These are phyloP conservation scores for Microbotryum scabiosae DNA, from an alignment of 1,284 basidiomycete genomes.

Conservation along the genomic window DNA sequence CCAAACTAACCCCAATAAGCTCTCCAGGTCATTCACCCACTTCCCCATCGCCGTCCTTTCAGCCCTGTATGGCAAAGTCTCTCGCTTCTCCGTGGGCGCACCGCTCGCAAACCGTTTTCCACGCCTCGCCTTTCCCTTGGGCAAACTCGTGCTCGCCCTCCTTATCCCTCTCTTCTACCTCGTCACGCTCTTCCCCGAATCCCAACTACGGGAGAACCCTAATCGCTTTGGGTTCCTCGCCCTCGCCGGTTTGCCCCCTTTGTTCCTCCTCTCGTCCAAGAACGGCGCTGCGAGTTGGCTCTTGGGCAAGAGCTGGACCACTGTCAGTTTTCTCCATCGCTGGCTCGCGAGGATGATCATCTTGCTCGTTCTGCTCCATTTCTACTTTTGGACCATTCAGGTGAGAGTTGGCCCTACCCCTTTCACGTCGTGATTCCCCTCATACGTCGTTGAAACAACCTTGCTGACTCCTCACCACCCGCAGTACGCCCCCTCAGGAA, in stretches of 20 bases:
- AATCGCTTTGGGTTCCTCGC: slow-evolving; percentile 28
- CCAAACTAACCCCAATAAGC: background rate
- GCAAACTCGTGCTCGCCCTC: slow-evolving; percentile 7
- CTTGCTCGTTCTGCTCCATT: slow-evolving; percentile 17
- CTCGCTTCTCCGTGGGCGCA: slow-evolving; percentile 1
- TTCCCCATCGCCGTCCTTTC: slow-evolving; percentile 1
- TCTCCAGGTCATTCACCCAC: background rate
- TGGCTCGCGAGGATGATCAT: slow-evolving; percentile 18
- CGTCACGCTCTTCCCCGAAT: slow-evolving; percentile 22
- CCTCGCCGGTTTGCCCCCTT: slow-evolving; percentile 17
- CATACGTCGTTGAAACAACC: background rate
- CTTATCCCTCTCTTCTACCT: slow-evolving; percentile 22
- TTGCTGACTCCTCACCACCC: background rate
- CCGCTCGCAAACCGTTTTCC: background rate
- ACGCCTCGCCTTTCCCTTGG: slow-evolving; percentile 6
- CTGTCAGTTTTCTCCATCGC: slow-evolving; percentile 23
- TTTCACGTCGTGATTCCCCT: background rate
- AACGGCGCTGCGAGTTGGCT: slow-evolving; percentile 12
- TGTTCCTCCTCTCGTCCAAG: slow-evolving; percentile 20
- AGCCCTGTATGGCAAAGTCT: slow-evolving; percentile 4
- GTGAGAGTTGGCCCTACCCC: background rate
- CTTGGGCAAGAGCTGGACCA: slow-evolving; percentile 11
- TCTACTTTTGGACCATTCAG: slow-evolving; percentile 24
- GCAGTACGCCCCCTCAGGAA: slow-evolving; percentile 11
- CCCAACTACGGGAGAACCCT: slow-evolving; percentile 22